phyloP scores from a whole-genome alignment of 2,329 filamentous ascomycete species.

The Diaporthe australafricana region DNA sequence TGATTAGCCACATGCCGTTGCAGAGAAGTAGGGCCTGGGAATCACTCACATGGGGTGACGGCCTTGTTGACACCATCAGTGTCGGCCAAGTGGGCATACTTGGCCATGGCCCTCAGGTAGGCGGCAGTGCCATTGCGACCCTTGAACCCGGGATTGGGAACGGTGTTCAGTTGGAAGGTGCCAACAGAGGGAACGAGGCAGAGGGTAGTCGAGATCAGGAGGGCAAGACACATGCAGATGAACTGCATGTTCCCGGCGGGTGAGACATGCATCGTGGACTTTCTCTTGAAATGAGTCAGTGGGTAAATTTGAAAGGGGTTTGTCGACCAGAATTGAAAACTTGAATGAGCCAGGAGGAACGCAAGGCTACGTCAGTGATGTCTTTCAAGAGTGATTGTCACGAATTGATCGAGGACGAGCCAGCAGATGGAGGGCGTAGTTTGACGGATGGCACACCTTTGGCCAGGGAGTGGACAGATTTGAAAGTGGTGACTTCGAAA shows the following conservation, averaged over 20 bases:
- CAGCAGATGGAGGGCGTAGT: neutral
- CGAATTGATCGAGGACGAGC: neutral
- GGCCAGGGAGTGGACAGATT: too few relatives aligned
- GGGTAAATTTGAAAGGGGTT: too few relatives aligned
- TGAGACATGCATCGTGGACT: conserved; percentile 28
- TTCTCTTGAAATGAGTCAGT: neutral
- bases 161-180: conserved; percentile 46
- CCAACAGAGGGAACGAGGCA: conserved; percentile 26
- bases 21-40: conserved; percentile 36
- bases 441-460: neutral
- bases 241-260: conserved; percentile 16
- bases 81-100: conserved; percentile 48
- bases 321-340: neutral
- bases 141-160: conserved; percentile 49
- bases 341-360: too few relatives aligned
- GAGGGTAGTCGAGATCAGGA: conserved; percentile 24
- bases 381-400: neutral
- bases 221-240: conserved; percentile 31
- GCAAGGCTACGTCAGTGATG: neutral
- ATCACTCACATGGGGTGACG: conserved; percentile 14
- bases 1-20: conserved; percentile 18
- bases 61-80: conserved; percentile 50
- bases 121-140: conserved; percentile 47
- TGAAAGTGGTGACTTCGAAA: neutral
- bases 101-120: conserved; percentile 37